A percentile compares a stretch with the other conserved stretches of the same genome.
Evolutionary conservation across 495 filamentous ascomycete species (phyloP).

Genomic region (Penicillium maclennaniae): DNA sequence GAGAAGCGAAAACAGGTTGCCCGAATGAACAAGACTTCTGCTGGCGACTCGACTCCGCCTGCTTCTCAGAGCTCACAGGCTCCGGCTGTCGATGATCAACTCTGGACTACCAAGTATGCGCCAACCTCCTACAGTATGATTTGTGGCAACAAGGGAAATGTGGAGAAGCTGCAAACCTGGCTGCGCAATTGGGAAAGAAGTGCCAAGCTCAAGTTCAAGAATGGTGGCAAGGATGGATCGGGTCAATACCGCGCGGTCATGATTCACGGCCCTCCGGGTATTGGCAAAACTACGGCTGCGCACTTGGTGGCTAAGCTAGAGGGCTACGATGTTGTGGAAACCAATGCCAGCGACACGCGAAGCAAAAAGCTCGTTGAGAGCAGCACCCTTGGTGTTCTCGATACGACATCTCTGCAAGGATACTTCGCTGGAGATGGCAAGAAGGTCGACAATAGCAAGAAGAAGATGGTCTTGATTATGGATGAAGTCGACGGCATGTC

Average conservation of each 20-base stretch:
- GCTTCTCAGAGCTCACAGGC: constrained; percentile 18
- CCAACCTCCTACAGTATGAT: constrained; percentile 80
- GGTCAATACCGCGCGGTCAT: constrained; percentile 80
- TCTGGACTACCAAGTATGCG: constrained; percentile 97
- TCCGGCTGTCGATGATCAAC: constrained; percentile 53
- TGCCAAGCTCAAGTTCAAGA: constrained; percentile 70
- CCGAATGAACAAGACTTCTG: constrained; percentile 7
- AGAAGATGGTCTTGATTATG: constrained; percentile 95
- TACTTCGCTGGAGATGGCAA: constrained; percentile 86
- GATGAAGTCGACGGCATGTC: constrained; percentile 99
- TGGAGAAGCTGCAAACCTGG: constrained; percentile 88
- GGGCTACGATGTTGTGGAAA: constrained; percentile 90
- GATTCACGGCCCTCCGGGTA: constrained; percentile 90
- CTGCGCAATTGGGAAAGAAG: constrained; percentile 74
- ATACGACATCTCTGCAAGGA: constrained; percentile 87
- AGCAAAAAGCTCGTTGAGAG: constrained; percentile 95
- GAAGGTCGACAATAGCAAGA: constrained; percentile 73
- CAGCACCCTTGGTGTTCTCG: constrained; percentile 79
- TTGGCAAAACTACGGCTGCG: constrained; percentile 96
- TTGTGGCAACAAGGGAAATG: constrained; percentile 87
- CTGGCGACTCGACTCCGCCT: constrained; percentile 11
- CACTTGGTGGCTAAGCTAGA: constrained; percentile 90
- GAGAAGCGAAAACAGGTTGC: constrained; percentile 38
- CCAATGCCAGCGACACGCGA: constrained; percentile 93
- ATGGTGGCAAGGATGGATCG: constrained; percentile 74